Evolutionary conservation across 148 eudicot genomes (phyloP), one percentile per base, ranked within the genome.

Genomic region (Cornus kousa): DNA sequence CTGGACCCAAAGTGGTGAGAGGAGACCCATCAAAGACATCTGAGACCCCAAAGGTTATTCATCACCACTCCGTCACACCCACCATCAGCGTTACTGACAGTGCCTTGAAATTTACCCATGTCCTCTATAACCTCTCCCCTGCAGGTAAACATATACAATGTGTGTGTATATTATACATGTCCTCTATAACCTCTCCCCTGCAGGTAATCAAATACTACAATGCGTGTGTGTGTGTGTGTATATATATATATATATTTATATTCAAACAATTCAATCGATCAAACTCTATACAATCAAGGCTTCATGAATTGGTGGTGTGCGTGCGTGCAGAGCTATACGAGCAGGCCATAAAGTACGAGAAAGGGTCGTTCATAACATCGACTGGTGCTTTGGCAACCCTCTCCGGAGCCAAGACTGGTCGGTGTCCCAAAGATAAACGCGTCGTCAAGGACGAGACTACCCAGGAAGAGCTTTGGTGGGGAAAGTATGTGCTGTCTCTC

Each of bases 111-210:
- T 90, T 90, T 82, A 92, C 97, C 43, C 94, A 90, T 46, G 83
- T 92, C 75, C 92, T 90, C 84, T 92, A 92, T 88, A 92, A 92
- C 72, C 97, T 92, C 80, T 87, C 97, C n/a, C 97, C 94, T 3
- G 91, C 94, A 5, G 97, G 97, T 92, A 73, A 20, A 17, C 48
- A 43, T 43, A 43, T 28, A 28, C 28, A 28, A 28, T 28, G 28
- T 28, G 28, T 28, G 28, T 28, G 28, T 28, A 28, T 28, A 28
- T 28, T 28, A 28, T 28, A 1, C 28, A 90, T 46, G 83, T 92
- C 75, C 92, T 90, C 84, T 92, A 92, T 88, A 92, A 92, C 72
- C 97, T 92, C 80, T 87, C 97, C n/a, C 97, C 94, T 3, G 91
- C 94, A 5, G 97, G 97, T 92, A 73, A 20, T 3, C 48, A 43